Percentiles rank a stretch among this genome's conserved stretches.
phyloP scores from a whole-genome alignment of 169 alveolate species.

The Cryptosporidium meleagridis region DNA sequence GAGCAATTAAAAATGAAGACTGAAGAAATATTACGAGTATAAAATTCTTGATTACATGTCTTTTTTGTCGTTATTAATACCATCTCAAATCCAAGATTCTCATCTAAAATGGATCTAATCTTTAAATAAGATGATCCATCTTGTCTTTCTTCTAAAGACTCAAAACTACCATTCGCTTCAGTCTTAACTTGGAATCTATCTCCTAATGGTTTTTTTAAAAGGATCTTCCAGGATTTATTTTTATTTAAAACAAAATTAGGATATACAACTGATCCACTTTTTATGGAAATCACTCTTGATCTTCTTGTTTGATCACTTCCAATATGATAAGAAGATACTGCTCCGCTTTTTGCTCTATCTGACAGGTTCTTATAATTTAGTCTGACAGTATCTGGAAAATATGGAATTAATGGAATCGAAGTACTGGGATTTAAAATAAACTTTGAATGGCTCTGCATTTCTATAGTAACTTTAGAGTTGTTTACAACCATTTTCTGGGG shows the following conservation, averaged over 20 bases:
- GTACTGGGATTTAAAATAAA: not conserved
- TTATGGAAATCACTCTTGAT: constrained; percentile 4
- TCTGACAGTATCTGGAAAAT: not conserved
- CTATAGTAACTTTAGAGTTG: not conserved
- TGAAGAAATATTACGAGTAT: not conserved
- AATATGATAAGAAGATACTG: too few species aligned
- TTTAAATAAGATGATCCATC: constrained; percentile 5
- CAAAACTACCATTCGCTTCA: not conserved
- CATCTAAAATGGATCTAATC: constrained; percentile 30
- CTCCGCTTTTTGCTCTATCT: not conserved
- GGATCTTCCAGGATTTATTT: constrained; percentile 49
- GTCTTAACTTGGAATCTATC: not conserved
- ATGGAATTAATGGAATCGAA: constrained; percentile 24
- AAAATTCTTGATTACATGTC: not conserved
- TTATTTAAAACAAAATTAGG: constrained; percentile 16
- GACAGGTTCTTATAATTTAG: not conserved
- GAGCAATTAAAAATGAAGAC: constrained; percentile 43
- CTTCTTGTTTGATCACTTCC: not conserved
- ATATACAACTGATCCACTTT: not conserved
- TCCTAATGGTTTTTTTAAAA: not conserved
- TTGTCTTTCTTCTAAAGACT: not conserved
- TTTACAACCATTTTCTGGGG: constrained; percentile 14
- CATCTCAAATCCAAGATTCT: constrained; percentile 46
- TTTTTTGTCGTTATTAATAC: not conserved
- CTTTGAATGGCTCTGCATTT: not conserved